Evolutionary conservation across 495 filamentous ascomycete species (phyloP).

Genomic region (Amphirosellinia nigrospora): DNA sequence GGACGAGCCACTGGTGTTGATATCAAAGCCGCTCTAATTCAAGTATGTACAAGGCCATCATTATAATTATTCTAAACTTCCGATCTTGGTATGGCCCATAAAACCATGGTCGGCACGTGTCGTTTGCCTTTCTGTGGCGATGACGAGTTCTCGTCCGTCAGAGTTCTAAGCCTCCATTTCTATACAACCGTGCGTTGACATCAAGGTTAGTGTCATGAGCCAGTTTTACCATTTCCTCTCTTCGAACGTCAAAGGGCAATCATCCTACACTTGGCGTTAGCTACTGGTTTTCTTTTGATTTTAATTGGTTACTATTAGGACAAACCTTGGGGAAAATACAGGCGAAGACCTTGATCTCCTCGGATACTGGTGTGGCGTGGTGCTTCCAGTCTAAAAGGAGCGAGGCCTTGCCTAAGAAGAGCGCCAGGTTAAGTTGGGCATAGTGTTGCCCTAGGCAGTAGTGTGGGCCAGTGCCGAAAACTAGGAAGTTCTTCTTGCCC

Average conservation of each 20-base stretch:
- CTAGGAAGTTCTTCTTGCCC: conserved; percentile 94
- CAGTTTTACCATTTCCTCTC: conserved; percentile 49
- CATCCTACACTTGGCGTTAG: conserved; percentile 56
- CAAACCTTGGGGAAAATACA: conserved; percentile 96
- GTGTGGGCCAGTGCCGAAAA: conserved; percentile 95
- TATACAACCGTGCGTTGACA: neutral
- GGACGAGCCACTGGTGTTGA: neutral
- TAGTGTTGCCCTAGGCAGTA: conserved; percentile 97
- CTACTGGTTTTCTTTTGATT: conserved; percentile 17
- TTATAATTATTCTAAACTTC: conserved; percentile 39
- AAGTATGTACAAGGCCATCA: conserved; percentile 39
- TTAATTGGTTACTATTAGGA: conserved; percentile 25
- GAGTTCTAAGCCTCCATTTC: neutral
- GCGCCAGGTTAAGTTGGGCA: conserved; percentile 85
- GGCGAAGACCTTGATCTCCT: conserved; percentile 98
- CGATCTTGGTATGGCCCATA: conserved; percentile 21
- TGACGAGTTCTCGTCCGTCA: neutral
- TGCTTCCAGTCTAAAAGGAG: conserved; percentile 91
- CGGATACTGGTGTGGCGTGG: conserved; percentile 75
- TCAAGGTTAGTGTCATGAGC: neutral
- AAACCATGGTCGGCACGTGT: neutral
- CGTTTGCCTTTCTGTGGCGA: conserved; percentile 11
- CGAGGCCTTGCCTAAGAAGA: conserved; percentile 94
- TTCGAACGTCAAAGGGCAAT: conserved; percentile 70
- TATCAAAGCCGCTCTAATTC: conserved; percentile 24